These are phyloP conservation scores for Boechera stricta DNA, from an alignment of 345 rosid species.

Conservation along the genomic window DNA sequence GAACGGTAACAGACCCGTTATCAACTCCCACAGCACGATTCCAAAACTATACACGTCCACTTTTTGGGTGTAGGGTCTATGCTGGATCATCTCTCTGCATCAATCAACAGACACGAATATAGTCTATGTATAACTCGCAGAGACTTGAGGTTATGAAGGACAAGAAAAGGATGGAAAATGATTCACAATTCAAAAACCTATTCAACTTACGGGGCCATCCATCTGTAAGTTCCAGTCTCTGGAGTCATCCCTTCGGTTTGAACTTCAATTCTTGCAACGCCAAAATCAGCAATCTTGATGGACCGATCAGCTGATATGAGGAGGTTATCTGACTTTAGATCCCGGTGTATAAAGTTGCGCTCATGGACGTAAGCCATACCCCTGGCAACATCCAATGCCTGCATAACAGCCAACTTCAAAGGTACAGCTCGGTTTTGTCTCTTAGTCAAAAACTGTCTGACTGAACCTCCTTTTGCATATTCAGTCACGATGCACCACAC, in stretches of 20 bases:
- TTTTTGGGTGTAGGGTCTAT: constrained; percentile 61
- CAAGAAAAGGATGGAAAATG: constrained; percentile 23
- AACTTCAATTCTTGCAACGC: constrained; percentile 56
- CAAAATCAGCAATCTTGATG: constrained; percentile 63
- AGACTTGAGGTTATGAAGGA: constrained; percentile 2
- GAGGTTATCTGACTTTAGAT: constrained; percentile 58
- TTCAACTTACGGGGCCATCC: constrained; percentile 63
- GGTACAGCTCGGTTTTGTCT: constrained; percentile 56
- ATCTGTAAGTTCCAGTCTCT: constrained; percentile 58
- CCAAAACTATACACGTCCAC: constrained; percentile 69
- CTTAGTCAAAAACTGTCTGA: constrained; percentile 48
- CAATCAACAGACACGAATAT: constrained; percentile 6
- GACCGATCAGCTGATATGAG: constrained; percentile 53
- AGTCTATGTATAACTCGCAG: constrained; percentile 16
- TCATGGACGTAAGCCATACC: constrained; percentile 60
- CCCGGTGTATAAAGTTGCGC: constrained; percentile 55
- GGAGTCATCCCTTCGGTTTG: constrained; percentile 60
- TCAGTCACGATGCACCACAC: constrained; percentile 56
- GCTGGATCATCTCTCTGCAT: constrained; percentile 67
- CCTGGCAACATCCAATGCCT: constrained; percentile 60
- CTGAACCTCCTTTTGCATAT: constrained; percentile 55
- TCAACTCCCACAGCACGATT: constrained; percentile 63
- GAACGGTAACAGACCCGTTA: constrained; percentile 53
- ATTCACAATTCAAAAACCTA: constrained; percentile 8
- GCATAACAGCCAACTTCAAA: constrained; percentile 51